Evolutionary conservation across 2,329 filamentous ascomycete species (phyloP), one percentile per base, ranked within the genome.

Genomic region (Neurospora sp.): DNA sequence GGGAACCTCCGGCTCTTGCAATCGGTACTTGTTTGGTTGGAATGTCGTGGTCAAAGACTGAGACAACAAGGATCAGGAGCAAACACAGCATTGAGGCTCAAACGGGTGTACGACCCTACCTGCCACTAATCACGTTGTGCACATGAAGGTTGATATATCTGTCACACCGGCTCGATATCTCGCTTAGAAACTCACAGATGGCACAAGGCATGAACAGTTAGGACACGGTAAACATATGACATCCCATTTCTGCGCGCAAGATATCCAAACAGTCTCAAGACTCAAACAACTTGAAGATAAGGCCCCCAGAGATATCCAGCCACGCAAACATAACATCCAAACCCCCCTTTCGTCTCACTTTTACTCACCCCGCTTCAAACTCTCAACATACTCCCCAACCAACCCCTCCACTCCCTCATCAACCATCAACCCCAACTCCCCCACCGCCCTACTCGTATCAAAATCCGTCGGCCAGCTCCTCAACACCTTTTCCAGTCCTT

Each of bases 381-480:
- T 79, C 69, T 83, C 78, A n/a, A 85, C 78, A 73, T 62, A 62
- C 52, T 62, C 52, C 76, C 80, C 82, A 11, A 89, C 86, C 6
- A 87, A 79, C 66, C 84, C 80, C 74, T 88, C 86, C 70, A 84
- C 86, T 9, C 81, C 83, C 69, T 81, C 77, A 74, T 89, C 87
- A 66, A 80, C 78, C 68, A 82, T 79, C 71, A 87, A 81, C 0
- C 87, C 87, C 68, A 89, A 74, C 28, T 17, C 23, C 23, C 28
- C 52, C 52, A 62, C 52, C 28, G 23, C 23, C 67, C 77, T 80
- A 9, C 76, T 79, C 58, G 85, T 84, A 74, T 89, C 85, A 74
- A 89, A 85, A 69, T 84, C 83, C 71, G 84, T 82, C 11, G 86
- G 84, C 88, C 88, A 90, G 71, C 86, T 86, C 73, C 86, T 82